phyloP scores from a whole-genome alignment of 352 stramenopile genomes.

The Peronospora belbahrii region DNA sequence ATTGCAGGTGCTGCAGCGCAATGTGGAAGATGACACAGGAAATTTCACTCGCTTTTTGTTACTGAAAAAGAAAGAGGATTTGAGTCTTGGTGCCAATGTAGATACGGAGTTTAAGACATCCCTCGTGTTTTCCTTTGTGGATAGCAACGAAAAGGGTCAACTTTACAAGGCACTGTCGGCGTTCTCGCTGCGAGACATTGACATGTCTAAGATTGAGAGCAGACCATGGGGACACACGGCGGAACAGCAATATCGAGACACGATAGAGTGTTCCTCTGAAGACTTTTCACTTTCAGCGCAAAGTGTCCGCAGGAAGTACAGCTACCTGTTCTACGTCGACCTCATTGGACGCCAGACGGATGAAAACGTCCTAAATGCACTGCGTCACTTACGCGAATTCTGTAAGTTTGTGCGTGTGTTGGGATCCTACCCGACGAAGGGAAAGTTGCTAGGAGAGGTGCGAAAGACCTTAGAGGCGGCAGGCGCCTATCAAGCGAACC shows the following conservation, averaged over 20 bases:
- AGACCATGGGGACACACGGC: constrained; percentile 59
- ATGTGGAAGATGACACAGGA: constrained; percentile 62
- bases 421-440: constrained; percentile 81
- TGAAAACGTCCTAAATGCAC: constrained; percentile 68
- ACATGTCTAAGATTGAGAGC: constrained; percentile 76
- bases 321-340: constrained; percentile 81
- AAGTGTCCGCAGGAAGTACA: constrained; percentile 49
- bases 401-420: constrained; percentile 86
- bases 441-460: constrained; percentile 47
- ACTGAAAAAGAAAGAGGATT: constrained; percentile 60
- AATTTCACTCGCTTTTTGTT: constrained; percentile 89
- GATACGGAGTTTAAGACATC: constrained; percentile 72
- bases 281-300: constrained; percentile 93
- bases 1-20: constrained; percentile 74
- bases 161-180: constrained; percentile 66
- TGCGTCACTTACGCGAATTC: constrained; percentile 80
- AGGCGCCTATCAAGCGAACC: constrained; percentile 31
- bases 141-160: constrained; percentile 60
- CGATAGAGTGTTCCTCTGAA: constrained; percentile 26
- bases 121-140: constrained; percentile 73
- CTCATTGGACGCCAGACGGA: constrained; percentile 70
- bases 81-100: constrained; percentile 26
- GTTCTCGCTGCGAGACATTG: constrained; percentile 68
- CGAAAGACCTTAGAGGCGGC: constrained; percentile 45
- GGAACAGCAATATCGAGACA: constrained; percentile 40